Conservation (phyloP, 305 asterid genomes). For the Fraxinus dipetala region DNA sequence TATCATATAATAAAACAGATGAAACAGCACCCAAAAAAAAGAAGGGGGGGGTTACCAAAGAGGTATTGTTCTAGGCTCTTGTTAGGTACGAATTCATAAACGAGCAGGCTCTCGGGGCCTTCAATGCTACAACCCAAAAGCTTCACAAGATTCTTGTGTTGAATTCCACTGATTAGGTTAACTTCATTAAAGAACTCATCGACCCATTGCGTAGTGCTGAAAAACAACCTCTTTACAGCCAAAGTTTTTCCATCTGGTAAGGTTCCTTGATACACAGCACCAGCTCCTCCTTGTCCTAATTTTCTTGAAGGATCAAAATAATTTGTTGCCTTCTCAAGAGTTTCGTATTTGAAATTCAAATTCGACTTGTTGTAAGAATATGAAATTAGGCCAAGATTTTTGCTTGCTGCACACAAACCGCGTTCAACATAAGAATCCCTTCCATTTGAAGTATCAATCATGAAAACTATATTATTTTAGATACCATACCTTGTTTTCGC, state of each 20-base stretch:
- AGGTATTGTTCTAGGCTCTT: constrained; percentile 70
- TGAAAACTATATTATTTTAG: not conserved
- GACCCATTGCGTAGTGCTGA: constrained; percentile 91
- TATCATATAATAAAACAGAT: not conserved
- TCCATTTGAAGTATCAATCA: not conserved
- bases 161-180: constrained; percentile 74
- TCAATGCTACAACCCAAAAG: constrained; percentile 95
- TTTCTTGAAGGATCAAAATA: constrained; percentile 60
- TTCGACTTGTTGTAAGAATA: constrained; percentile 64
- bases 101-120: constrained; percentile 95
- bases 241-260: constrained; percentile 58
- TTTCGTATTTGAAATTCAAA: constrained; percentile 76
- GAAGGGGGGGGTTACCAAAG: constrained; percentile 39
- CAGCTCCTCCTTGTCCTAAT: constrained; percentile 94
- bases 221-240: constrained; percentile 83
- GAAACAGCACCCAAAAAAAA: not conserved
- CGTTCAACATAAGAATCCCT: not conserved
- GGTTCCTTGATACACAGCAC: constrained; percentile 72
- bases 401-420: constrained; percentile 42
- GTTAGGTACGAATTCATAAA: constrained; percentile 75
- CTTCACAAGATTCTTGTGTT: constrained; percentile 91
- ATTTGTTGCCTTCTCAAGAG: constrained; percentile 80
- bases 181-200: constrained; percentile 96
- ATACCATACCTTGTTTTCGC: constrained; percentile 47
- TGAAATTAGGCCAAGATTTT: constrained; percentile 66